Evolutionary conservation across 257 asterid genomes (phyloP).

Genomic region (Cruciata laevipes): DNA sequence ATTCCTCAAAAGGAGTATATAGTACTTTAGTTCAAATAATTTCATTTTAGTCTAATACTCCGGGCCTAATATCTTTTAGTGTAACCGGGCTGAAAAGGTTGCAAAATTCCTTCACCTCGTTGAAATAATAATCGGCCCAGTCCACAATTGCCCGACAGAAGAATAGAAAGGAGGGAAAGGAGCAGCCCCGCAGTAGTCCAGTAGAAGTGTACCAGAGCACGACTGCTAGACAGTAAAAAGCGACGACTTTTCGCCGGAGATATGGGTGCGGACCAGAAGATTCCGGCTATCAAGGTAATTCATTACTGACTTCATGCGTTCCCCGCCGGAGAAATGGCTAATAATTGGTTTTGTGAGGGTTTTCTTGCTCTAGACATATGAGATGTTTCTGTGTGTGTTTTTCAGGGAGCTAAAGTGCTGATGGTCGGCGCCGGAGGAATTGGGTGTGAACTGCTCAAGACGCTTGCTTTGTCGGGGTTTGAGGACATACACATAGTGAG

Average conservation of each 20-base stretch:
- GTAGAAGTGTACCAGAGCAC: background rate
- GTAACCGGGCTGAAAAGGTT: background rate
- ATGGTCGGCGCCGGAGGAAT: conserved; percentile 99
- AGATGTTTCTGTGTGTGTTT: background rate
- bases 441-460: conserved; percentile 92
- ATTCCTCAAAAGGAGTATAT: too few species aligned
- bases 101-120: background rate
- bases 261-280: conserved; percentile 65
- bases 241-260: conserved; percentile 15
- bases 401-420: conserved; percentile 79
- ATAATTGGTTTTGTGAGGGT: background rate
- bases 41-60: too few species aligned
- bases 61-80: too few species aligned
- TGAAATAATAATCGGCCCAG: background rate
- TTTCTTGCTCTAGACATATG: background rate
- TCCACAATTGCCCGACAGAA: background rate
- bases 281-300: conserved; percentile 58
- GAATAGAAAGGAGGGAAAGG: background rate
- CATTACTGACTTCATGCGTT: background rate
- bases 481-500: conserved; percentile 85
- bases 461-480: conserved; percentile 93
- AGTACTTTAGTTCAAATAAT: too few species aligned
- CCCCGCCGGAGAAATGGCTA: background rate
- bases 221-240: background rate
- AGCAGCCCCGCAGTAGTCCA: background rate